A percentile compares a stretch with the other conserved stretches of the same genome.
Evolutionary conservation across 75 land plant species (phyloP).

Genomic region (Picea sitchensis): DNA sequence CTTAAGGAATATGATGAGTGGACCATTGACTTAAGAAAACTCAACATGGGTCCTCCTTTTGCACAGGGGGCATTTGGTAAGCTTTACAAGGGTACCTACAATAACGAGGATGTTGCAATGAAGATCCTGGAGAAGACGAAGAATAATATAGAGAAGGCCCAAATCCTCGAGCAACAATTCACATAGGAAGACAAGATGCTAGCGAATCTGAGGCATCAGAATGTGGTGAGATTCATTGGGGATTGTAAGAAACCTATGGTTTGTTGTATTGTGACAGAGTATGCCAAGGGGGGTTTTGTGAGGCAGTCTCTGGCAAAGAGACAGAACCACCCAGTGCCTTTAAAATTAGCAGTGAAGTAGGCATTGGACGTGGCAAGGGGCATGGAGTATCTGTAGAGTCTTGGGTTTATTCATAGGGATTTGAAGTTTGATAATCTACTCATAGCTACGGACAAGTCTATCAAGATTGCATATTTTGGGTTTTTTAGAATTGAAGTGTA

Average conservation of each 20-base stretch:
- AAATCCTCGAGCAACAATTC: constrained; percentile 71
- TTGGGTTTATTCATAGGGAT: constrained; percentile 65
- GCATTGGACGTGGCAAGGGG: constrained; percentile 77
- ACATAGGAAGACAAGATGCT: constrained; percentile 78
- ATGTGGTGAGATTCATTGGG: constrained; percentile 79
- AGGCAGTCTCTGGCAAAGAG: constrained; percentile 53
- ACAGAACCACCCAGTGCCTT: constrained; percentile 53
- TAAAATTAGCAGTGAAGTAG: constrained; percentile 57
- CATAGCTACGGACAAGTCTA: constrained; percentile 64
- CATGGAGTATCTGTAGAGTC: constrained; percentile 74
- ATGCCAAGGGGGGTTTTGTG: constrained; percentile 80
- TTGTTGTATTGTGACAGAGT: constrained; percentile 88
- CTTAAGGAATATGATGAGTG: constrained; percentile 62
- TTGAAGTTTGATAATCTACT: constrained; percentile 76
- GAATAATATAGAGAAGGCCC: constrained; percentile 50
- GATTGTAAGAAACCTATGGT: constrained; percentile 74
- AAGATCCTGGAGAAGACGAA: constrained; percentile 77
- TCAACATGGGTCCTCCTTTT: constrained; percentile 68
- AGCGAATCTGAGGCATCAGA: constrained; percentile 60
- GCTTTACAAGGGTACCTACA: constrained; percentile 68
- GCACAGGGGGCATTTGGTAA: constrained; percentile 70
- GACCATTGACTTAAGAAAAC: constrained; percentile 64
- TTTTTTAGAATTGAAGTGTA: constrained; percentile 52
- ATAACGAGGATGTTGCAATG: constrained; percentile 80
- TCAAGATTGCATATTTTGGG: constrained; percentile 66